Evolutionary conservation across 2,329 filamentous ascomycete species (phyloP).

Genomic region (Scedosporium boydii): DNA sequence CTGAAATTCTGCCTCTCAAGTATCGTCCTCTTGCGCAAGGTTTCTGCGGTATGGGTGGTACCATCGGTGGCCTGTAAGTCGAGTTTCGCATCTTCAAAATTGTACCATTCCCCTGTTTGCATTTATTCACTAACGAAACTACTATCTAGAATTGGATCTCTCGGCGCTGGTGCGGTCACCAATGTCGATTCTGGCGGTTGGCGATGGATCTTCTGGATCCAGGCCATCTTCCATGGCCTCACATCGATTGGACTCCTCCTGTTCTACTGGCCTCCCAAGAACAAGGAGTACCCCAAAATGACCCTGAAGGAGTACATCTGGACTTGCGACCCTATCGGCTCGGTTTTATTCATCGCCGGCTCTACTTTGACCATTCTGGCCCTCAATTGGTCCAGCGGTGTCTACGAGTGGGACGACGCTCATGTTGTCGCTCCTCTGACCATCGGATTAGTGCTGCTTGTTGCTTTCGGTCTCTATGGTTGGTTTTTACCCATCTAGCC

Average conservation of each 20-base stretch:
- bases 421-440: constrained; percentile 30
- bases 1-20: constrained; percentile 46
- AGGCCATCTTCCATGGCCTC: constrained; percentile 40
- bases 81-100: not conserved
- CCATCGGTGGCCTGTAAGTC: constrained; percentile 40
- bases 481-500: constrained; percentile 10
- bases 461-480: constrained; percentile 30
- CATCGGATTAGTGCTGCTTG: constrained; percentile 30
- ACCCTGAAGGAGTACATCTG: constrained; percentile 29
- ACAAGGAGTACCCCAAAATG: constrained; percentile 26
- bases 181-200: constrained; percentile 36
- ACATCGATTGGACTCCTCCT: constrained; percentile 36
- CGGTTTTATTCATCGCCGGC: constrained; percentile 30
- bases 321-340: constrained; percentile 39
- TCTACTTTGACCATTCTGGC: constrained; percentile 33
- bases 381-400: constrained; percentile 35
- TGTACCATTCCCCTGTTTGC: not conserved
- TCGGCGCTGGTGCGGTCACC: constrained; percentile 43
- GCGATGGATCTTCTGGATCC: constrained; percentile 51
- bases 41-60: constrained; percentile 38
- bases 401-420: constrained; percentile 27
- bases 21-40: constrained; percentile 47
- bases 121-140: not conserved
- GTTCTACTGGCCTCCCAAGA: constrained; percentile 35
- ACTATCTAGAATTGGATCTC: constrained; percentile 30